These are phyloP conservation scores for Halenospora varia DNA, from an alignment of 495 filamentous ascomycete species.

Conservation along the genomic window DNA sequence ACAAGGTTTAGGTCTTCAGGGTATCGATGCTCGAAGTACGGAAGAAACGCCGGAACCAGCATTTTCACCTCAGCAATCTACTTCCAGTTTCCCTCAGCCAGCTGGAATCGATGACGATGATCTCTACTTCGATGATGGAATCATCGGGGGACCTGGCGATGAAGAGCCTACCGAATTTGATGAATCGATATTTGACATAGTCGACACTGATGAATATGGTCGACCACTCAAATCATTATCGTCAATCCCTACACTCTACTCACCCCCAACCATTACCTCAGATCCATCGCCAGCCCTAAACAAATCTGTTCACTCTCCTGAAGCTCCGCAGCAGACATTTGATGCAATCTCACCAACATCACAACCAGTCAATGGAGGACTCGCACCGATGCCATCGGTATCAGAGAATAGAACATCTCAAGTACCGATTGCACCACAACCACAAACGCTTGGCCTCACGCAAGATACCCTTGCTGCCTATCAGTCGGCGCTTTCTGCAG, in stretches of 20 bases:
- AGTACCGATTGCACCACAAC: neutral
- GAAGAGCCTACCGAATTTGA: constrained; percentile 60
- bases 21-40: constrained; percentile 11
- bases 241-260: constrained; percentile 23
- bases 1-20: constrained; percentile 32
- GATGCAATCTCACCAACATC: neutral
- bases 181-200: constrained; percentile 74
- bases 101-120: constrained; percentile 57
- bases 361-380: neutral
- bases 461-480: constrained; percentile 66
- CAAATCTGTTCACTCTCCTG: constrained; percentile 1
- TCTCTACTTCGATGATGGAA: constrained; percentile 77
- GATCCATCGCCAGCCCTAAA: constrained; percentile 13
- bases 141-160: constrained; percentile 50
- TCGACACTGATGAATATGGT: constrained; percentile 52
- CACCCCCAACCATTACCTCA: constrained; percentile 15
- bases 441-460: constrained; percentile 9
- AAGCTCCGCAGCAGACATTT: neutral
- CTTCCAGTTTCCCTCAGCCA: constrained; percentile 13
- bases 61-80: neutral
- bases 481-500: constrained; percentile 76
- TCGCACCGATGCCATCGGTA: constrained; percentile 9
- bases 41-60: constrained; percentile 7
- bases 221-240: constrained; percentile 50
- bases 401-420: neutral